Evolutionary conservation across 345 rosid genomes (phyloP).

Genomic region (Pseudoturritis turrita): DNA sequence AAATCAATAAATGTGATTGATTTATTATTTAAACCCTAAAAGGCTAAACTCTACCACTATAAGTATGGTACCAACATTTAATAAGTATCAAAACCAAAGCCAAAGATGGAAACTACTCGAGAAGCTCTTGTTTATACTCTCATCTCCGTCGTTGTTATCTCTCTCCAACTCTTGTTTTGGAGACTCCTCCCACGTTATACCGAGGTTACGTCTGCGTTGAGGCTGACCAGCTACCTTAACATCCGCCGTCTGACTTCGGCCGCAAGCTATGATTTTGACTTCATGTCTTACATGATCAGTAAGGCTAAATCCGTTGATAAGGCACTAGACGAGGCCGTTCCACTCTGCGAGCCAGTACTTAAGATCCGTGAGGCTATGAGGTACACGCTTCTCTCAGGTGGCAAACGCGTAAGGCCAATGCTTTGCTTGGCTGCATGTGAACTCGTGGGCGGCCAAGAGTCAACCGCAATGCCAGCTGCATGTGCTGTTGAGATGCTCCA

Average conservation of each 20-base stretch:
- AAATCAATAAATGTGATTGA: background rate
- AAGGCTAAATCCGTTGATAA: constrained; percentile 54
- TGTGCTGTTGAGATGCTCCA: constrained; percentile 81
- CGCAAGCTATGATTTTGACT: constrained; percentile 26
- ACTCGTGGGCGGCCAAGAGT: constrained; percentile 59
- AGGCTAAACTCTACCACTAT: background rate
- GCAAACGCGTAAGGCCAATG: constrained; percentile 68
- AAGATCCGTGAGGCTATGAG: constrained; percentile 87
- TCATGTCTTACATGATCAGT: constrained; percentile 57
- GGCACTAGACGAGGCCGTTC: constrained; percentile 57
- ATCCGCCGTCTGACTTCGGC: background rate
- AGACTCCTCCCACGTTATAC: background rate
- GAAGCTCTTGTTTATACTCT: background rate
- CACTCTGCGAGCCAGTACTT: constrained; percentile 43
- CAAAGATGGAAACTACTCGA: background rate
- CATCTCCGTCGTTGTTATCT: background rate
- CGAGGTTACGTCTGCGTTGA: background rate
- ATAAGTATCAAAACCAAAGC: background rate
- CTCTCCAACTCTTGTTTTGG: background rate
- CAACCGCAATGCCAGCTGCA: constrained; percentile 63
- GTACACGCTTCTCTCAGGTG: constrained; percentile 67
- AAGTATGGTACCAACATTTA: background rate
- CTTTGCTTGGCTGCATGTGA: constrained; percentile 77
- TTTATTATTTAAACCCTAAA: background rate
- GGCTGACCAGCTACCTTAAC: background rate